These are phyloP conservation scores for Castanea crenata DNA, from an alignment of 306 rosid genomes.

Conservation along the genomic window DNA sequence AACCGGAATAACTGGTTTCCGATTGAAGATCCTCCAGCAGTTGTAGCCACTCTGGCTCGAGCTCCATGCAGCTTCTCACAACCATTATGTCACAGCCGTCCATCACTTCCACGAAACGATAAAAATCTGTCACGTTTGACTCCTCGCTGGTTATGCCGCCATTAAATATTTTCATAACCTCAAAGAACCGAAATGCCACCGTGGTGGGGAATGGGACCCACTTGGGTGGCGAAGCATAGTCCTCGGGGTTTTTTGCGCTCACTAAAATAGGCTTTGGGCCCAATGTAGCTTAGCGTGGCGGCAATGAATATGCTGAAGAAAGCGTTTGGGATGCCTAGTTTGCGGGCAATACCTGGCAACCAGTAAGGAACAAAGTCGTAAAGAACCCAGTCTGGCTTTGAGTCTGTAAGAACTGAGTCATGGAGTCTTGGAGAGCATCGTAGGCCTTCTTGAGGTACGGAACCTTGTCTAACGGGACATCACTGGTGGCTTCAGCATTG, in stretches of 20 bases:
- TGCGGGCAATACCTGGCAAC: conserved; percentile 4
- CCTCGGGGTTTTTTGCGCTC: neutral
- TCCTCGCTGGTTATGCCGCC: neutral
- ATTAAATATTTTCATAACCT: neutral
- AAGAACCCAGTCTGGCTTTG: conserved; percentile 55
- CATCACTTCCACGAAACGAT: neutral
- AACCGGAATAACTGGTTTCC: too few relatives aligned
- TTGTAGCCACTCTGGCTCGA: too few relatives aligned
- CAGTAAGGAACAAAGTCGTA: conserved; percentile 39
- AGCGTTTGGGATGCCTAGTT: conserved; percentile 22
- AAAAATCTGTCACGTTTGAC: neutral
- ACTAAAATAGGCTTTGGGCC: neutral
- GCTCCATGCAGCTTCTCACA: conserved; percentile 17
- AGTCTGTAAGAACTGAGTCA: conserved; percentile 23
- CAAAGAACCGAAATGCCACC: conserved; percentile 2
- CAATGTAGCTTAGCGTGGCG: neutral
- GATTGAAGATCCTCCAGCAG: too few relatives aligned
- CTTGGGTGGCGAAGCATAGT: conserved; percentile 11
- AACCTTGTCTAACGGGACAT: conserved; percentile 37
- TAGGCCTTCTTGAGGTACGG: conserved; percentile 41
- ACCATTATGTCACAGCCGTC: conserved; percentile 7
- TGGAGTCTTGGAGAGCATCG: conserved; percentile 39
- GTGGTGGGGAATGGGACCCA: conserved; percentile 31
- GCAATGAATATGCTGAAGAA: conserved; percentile 39
- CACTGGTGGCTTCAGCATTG: conserved; percentile 46